Conservation (phyloP, 345 rosid genomes). For the Gossypium raimondii region DNA sequence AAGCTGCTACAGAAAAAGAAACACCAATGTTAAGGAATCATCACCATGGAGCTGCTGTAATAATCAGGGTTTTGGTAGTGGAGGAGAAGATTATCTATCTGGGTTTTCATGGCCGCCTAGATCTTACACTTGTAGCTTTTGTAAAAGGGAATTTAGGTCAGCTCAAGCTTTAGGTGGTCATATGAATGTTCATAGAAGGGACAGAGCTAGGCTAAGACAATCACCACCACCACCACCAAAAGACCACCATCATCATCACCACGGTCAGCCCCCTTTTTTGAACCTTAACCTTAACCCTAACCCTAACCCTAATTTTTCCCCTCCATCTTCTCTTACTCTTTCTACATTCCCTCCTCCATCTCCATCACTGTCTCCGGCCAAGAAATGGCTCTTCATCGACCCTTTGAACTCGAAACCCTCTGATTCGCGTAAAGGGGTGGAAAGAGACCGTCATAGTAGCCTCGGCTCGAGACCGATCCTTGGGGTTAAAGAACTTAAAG, state of each 20-base stretch:
- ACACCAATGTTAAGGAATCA: slow-evolving; percentile 31
- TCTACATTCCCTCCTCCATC: slow-evolving; percentile 28
- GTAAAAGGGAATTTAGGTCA: slow-evolving; percentile 88
- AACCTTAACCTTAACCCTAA: slow-evolving; percentile 35
- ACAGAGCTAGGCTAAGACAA: slow-evolving; percentile 79
- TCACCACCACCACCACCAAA: slow-evolving; percentile 39
- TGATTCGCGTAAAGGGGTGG: slow-evolving; percentile 15
- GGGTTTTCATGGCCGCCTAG: slow-evolving; percentile 96
- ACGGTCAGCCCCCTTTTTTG: slow-evolving; percentile 42
- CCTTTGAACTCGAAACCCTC: slow-evolving; percentile 28
- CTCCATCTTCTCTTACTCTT: slow-evolving; percentile 34
- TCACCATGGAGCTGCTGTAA: slow-evolving; percentile 26
- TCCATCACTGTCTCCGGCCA: slow-evolving; percentile 31
- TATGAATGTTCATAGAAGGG: slow-evolving; percentile 95
- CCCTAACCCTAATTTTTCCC: slow-evolving; percentile 62
- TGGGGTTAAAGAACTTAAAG: slow-evolving; percentile 13
- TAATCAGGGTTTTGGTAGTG: slow-evolving; percentile 27
- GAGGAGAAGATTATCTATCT: slow-evolving; percentile 46
- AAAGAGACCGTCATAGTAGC: neutral
- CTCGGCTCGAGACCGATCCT: slow-evolving; percentile 18
- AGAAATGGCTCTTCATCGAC: slow-evolving; percentile 28
- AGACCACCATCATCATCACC: slow-evolving; percentile 15
- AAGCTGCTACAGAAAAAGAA: neutral
- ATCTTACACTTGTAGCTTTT: slow-evolving; percentile 90
- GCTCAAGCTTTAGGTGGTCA: slow-evolving; percentile 99